Conservation (phyloP, 768 basidiomycete genomes). For the Tylopilus vinaceipallidus region DNA sequence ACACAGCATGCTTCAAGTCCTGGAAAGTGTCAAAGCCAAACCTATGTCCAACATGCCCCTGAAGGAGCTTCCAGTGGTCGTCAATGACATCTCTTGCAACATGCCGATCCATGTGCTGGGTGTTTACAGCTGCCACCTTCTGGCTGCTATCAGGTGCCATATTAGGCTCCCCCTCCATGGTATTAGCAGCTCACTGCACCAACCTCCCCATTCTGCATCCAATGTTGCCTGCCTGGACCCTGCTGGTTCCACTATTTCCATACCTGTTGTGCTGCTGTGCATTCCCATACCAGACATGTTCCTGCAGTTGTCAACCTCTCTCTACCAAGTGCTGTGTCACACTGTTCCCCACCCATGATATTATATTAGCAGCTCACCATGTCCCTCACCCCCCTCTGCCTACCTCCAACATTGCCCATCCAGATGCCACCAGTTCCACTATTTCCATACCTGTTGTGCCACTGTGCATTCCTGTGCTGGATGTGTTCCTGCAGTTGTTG, state of each 20-base stretch:
- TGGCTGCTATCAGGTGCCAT: constrained; percentile 25
- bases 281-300: constrained; percentile 74
- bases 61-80: constrained; percentile 21
- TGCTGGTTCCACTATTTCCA: constrained; percentile 19
- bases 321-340: too few species aligned
- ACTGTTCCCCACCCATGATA: too few species aligned
- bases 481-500: too few species aligned
- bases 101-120: constrained; percentile 35
- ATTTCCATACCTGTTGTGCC: too few species aligned
- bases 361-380: too few species aligned
- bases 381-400: too few species aligned
- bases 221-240: constrained; percentile 8
- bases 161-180: constrained; percentile 36
- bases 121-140: constrained; percentile 25
- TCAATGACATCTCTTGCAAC: constrained; percentile 32
- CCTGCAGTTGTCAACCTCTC: constrained; percentile 57
- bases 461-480: too few species aligned
- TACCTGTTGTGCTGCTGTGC: constrained; percentile 69
- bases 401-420: too few species aligned
- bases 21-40: constrained; percentile 28
- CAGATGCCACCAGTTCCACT: too few species aligned
- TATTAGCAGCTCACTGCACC: constrained; percentile 32
- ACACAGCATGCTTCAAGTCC: constrained; percentile 31
- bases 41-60: constrained; percentile 25
- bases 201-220: constrained; percentile 26